Base-by-base conservation (phyloP, 176 grass and related monocot genomes). In the Ensete ventricosum region DNA sequence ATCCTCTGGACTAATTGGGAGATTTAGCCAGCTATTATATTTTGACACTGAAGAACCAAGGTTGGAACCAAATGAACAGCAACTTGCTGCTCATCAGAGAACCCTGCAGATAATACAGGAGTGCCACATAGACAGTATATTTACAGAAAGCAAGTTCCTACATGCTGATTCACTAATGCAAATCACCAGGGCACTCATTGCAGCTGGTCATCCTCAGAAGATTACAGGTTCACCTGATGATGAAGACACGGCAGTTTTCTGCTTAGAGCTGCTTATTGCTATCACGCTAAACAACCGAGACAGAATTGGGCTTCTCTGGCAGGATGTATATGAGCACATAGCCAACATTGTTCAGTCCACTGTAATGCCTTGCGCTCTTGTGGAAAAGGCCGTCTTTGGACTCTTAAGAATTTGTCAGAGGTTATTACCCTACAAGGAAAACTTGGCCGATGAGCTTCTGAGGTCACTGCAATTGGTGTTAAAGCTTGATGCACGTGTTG, bases 331-430 rank as follows among this genome's bases (percentile, higher is more conserved):
- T 54, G 96, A 99, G 78, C 96, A 99, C 84, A 99, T 99, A 59
- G 86, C 91, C 79, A 89, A 79, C 69, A 99, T 99, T 79, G 86
- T 99, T 75, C 96, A 99, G 82, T 91, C 90, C 25, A 88, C 91
- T 64, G 88, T 95, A 67, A 88, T 91, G 86, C 91, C 96, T 23
- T 99, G 96, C 55, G 91, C 91, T 74, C 82, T 99, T 66, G 91
- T 92, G 57, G 96, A 99, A 76, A 99, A 91, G 78, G 96, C 96
- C 69, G 92, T 99, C 82, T 99, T 99, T 88, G 96, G 96, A 27
- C 90, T 99, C 55, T 76, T 99, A 55, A 84, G 91, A 25, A 99
- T 99, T 84, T 99, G 96, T 71, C 91, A 95, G 82, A 95, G 91
- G 67, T 78, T 99, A 85, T 76, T 99, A 64, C 96, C 96, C 52